Evolutionary conservation across 2,329 filamentous ascomycete species (phyloP), one percentile per base, ranked within the genome.

Genomic region (Fusarium phyllophilum): DNA sequence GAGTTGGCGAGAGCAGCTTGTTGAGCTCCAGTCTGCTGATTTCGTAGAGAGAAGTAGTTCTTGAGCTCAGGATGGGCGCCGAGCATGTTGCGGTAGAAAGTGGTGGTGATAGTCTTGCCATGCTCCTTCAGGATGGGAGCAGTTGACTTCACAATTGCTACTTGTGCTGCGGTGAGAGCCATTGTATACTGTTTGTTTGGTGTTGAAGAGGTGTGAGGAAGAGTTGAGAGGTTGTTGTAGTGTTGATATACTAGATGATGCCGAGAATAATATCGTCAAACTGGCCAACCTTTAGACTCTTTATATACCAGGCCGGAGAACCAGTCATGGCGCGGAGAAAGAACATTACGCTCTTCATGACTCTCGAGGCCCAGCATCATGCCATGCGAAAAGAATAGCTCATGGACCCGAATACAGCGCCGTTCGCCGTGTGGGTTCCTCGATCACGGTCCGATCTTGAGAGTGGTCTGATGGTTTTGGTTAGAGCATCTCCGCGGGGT

Each of bases 131-230:
- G 87, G 24, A 94, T 87, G 5, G 93, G 93, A 44, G 91, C 92
- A 5, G 93, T 96, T 42, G 93, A 86, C 82, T 94, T 95, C 85
- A 96, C 91, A 75, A 92, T 90, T 69, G 87, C 83, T 72, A 92
- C 86, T 84, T 96, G 93, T 42, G 87, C 84, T 33, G 87, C 83
- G 17, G 91, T 91, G 66, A 94, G 84, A 65, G 88, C 79, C 84
- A 86, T 86, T 56, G 6, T 72, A 52, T 31, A 39, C 15, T 51
- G 39, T 51, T 39, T 58, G 31, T 41, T 24, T 42, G n/a, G 41
- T 29, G 8, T 45, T 49, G 34, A 65, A 45, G 44, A 49, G 29
- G 26, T 61, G 22, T 31, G 54, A 58, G 46, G 18, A 49, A 13
- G 38, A 51, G 17, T 22, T 49, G 20, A 60, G 54, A 39, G 38